Percentiles rank a stretch among this genome's conserved stretches.
Conservation (phyloP, 176 grass and related monocot species). For the Oryza coarctata region DNA sequence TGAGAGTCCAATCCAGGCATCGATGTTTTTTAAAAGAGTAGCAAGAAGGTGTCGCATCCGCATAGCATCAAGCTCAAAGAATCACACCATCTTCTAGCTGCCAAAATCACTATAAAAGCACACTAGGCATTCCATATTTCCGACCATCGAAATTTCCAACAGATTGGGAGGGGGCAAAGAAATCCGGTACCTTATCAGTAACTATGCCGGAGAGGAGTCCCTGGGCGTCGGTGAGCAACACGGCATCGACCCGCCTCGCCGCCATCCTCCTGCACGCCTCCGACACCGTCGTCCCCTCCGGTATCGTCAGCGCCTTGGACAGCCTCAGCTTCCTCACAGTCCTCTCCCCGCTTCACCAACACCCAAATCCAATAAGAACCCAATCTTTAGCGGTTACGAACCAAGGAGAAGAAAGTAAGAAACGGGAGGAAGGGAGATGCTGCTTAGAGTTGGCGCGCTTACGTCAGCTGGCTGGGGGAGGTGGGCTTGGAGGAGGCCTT, state of each 20-base stretch:
- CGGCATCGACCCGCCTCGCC: constrained; percentile 67
- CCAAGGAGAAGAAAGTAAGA: background rate
- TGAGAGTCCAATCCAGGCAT: constrained; percentile 22
- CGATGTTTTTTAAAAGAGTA: background rate
- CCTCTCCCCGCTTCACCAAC: constrained; percentile 62
- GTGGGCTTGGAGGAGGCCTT: constrained; percentile 49
- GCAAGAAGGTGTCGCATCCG: constrained; percentile 20
- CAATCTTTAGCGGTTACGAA: constrained; percentile 19
- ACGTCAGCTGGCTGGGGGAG: constrained; percentile 53
- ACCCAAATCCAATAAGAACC: constrained; percentile 21
- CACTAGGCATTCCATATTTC: background rate
- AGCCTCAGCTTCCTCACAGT: constrained; percentile 95
- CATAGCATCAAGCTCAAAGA: constrained; percentile 15
- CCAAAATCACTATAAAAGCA: constrained; percentile 18
- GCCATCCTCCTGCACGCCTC: constrained; percentile 97
- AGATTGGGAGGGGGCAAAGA: background rate
- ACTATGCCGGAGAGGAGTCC: constrained; percentile 98
- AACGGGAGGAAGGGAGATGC: background rate
- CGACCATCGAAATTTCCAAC: background rate
- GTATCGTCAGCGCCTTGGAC: constrained; percentile 93
- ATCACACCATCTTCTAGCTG: background rate
- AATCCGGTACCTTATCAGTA: constrained; percentile 70
- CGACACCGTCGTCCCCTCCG: constrained; percentile 79
- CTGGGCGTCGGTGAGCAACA: constrained; percentile 82
- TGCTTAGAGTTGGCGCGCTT: background rate